Base-by-base conservation (phyloP, 1,284 basidiomycete genomes). In the Baeospora myosura region DNA sequence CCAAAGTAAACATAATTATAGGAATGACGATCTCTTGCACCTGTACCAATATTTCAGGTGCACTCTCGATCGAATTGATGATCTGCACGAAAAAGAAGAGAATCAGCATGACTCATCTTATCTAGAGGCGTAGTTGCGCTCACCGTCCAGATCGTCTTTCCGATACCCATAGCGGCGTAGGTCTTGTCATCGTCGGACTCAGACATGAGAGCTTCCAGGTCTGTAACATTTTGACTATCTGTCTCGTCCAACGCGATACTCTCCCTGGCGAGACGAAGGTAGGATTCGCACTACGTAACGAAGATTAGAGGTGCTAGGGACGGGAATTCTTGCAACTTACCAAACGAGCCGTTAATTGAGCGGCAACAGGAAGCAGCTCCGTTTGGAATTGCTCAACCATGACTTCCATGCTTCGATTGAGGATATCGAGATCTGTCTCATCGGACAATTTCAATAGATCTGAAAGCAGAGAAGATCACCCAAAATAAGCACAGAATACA, bases 351-450 rank as follows among this genome's bases (percentile, higher is more conserved):
- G 87, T 81, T 35, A 95, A 71, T 59, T 92, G 83, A 24, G 83
- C 83, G 12, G 88, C 87, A 34, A 94, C 91, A 4, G 91, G 91
- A 16, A 92, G 65, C 4, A 95, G 68, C 64, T 95, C 88, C 1
- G 78, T 77, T 53, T 87, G 78, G 74, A 90, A 95, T 34, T 78
- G 75, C 52, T 89, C 81, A 5, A 95, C 91, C 72, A 95, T 82
- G 23, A 79, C 77, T 54, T 88, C 84, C 78, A 90, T 91, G 55
- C 78, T 80, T 53, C 66, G 70, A 52, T 88, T 91, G 38, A 95
- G 68, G 34, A 89, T 74, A 59, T 95, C 91, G 25, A 95, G 66
- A 57, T 95, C 92, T 25, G 88, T 90, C 62, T 93, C 88, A 57
- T 93, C 88, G 5, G 86, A 82, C 28, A 95, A 71, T 61, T 90